Percentiles rank a stretch among this genome's conserved stretches.
phyloP scores from a whole-genome alignment of 2,329 filamentous ascomycete species.

The Diaporthe caulivora region DNA sequence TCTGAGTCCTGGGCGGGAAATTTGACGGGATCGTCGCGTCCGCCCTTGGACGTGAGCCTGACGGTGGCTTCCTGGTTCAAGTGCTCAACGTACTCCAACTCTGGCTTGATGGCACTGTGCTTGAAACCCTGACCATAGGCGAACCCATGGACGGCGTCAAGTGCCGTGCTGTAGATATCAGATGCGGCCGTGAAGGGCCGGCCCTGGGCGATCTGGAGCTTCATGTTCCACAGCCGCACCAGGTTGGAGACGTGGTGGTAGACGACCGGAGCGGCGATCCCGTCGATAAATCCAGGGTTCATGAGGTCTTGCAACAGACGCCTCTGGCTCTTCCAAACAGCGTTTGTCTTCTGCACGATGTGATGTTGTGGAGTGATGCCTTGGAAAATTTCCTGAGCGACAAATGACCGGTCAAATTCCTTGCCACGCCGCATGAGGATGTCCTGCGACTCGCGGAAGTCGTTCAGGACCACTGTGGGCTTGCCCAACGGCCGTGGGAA shows the following conservation, averaged over 20 bases:
- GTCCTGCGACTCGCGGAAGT: slow-evolving; percentile 19
- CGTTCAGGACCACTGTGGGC: slow-evolving; percentile 10
- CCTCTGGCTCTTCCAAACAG: slow-evolving; percentile 49
- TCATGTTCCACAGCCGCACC: slow-evolving; percentile 50
- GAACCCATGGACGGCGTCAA: slow-evolving; percentile 42
- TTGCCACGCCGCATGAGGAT: slow-evolving; percentile 19
- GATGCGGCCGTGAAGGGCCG: slow-evolving; percentile 47
- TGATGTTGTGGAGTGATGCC: slow-evolving; percentile 46
- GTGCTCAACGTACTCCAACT: background rate
- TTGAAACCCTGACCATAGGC: background rate
- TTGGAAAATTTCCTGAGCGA: slow-evolving; percentile 42
- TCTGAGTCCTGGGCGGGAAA: background rate
- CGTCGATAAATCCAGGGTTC: slow-evolving; percentile 51
- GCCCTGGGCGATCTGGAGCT: slow-evolving; percentile 44
- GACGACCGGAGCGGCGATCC: slow-evolving; percentile 40
- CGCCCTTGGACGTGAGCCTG: background rate
- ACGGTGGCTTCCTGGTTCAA: background rate
- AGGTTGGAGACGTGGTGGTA: slow-evolving; percentile 44
- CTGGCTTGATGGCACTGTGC: background rate
- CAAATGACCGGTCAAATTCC: slow-evolving; percentile 44
- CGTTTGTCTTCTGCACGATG: slow-evolving; percentile 48
- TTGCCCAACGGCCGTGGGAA: slow-evolving; percentile 49
- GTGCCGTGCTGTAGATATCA: slow-evolving; percentile 48
- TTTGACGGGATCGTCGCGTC: background rate
- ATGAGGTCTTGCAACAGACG: slow-evolving; percentile 52